Base-by-base conservation (phyloP, 2,329 filamentous ascomycete genomes). In the Colletotrichum sp. region DNA sequence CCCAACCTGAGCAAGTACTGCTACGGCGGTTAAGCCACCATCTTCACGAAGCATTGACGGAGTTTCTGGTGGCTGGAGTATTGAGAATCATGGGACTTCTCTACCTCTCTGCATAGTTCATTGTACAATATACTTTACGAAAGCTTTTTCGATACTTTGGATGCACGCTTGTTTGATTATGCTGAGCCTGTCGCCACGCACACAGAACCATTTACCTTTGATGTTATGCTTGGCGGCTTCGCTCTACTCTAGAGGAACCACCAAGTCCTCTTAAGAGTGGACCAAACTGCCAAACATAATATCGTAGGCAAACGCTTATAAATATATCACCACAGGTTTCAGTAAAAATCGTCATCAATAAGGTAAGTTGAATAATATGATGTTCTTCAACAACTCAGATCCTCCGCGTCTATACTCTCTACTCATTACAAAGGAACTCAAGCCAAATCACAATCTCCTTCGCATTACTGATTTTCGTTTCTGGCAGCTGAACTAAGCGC, bases 191-290 rank as follows among this genome's bases (percentile, higher is more conserved):
- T 57, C 21, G 8, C 2, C 39, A 12, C 18, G 3, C 18, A n/a
- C 39, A 3, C 2, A 1, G 1, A n/a, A 44, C 3, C 18, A 10
- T n/a, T 0, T 10, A 0, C 9, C 2, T 44, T 18, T 10, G 8
- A 44, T n/a, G 8, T 10, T 44, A n/a, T 44, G 16, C 3, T 44
- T 44, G 5, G 18, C 39, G 2, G 39, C 5, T n/a, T 12, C 16
- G 39, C 18, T 44, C 18, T 1, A n/a, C 18, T n/a, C 0, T 12
- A 9, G 16, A 49, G 0, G 36, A 5, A 3, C 0, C 18, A 0
- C 8, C 0, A 18, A 36, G 36, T 0, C 16, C 36, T 2, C 16
- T 44, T 9, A 0, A 18, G 36, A 44, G 36, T 9, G 34, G 15
- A 5, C 36, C 36, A 39, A 44, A 44, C 18, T 10, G 39, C 39